Base-by-base conservation (phyloP, 73 alveolate genomes). In the Urostyla sp. region DNA sequence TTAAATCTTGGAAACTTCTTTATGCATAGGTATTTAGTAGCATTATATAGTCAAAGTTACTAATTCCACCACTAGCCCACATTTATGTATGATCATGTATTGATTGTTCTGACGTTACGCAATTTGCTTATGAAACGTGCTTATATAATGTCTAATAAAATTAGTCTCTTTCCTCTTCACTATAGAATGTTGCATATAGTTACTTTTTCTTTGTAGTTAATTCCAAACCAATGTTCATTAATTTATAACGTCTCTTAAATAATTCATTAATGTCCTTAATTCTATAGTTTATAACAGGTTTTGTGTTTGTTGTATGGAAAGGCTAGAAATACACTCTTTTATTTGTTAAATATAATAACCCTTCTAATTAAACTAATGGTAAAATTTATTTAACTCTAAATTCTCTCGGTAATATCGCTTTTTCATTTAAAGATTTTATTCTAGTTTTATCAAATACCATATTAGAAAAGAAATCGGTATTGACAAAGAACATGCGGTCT, bases 301-400 rank as follows among this genome's bases (percentile, higher is more conserved):
- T 94, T 10, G 96, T 75, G 59, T 97, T 80, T 27, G 91, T 85
- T 34, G 92, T 81, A 57, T 94, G 94, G 69, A 93, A 88, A 4
- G 99, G 98, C 67, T 97, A 94, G 95, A 97, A 95, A 76, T 97
- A 97, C 0, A 97, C 84, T 57, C 96, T 85, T 67, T 84, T 92
- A 80, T 95, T 93, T 0, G 99, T 97, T 2, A 95, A 40, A 87
- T 90, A 95, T 52, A 97, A 75, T 80, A 94, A 72, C 0, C 99
- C 99, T 50, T 92, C 93, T 0, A 91, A 78, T 46, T 91, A 81
- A 20, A 94, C 91, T 85, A 95, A 78, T 31, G 99, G 99, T 50
- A 94, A 81, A 73, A 97, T 89, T 87, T 95, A 90, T 56, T 94
- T 93, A 11, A 94, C 99, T 27, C 85, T 85, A 57, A 95, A 72